Percentiles rank a stretch among this genome's conserved stretches.
Conservation (phyloP, 2,329 filamentous ascomycete genomes). For the Hypoxylon sp. region DNA sequence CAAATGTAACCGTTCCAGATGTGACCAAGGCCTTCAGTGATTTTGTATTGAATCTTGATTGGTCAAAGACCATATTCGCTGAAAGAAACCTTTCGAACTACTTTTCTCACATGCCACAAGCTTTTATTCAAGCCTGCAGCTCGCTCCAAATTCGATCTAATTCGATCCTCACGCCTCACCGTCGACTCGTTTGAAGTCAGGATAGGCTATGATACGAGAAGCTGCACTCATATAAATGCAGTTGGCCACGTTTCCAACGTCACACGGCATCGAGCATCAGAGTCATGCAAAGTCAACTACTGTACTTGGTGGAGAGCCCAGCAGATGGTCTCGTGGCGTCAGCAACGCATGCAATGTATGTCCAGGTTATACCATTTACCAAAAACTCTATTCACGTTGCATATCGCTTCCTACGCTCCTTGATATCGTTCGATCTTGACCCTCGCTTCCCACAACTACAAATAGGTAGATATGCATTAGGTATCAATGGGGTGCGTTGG, state of each 20-base stretch:
- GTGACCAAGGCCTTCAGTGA: background rate
- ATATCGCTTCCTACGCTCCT: background rate
- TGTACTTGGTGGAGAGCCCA: too few species aligned
- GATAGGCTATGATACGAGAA: background rate
- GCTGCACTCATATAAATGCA: background rate
- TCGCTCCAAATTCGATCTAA: too few species aligned
- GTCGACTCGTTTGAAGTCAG: too few species aligned
- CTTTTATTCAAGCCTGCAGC: background rate
- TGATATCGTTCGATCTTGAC: background rate
- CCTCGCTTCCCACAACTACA: too few species aligned
- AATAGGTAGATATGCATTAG: too few species aligned
- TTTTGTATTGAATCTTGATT: background rate
- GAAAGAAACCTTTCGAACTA: background rate
- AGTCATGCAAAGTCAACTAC: background rate
- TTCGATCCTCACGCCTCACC: too few species aligned
- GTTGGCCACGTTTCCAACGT: constrained; percentile 3
- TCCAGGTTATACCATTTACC: background rate
- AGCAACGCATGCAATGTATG: background rate
- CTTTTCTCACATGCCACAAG: too few species aligned
- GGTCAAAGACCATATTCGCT: background rate
- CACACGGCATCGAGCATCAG: background rate
- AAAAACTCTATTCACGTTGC: background rate
- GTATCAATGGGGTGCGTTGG: too few species aligned
- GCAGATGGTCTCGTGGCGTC: background rate
- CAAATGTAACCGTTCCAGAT: too few species aligned